Evolutionary conservation across 2,329 filamentous ascomycete species (phyloP), one percentile per base, ranked within the genome.

Genomic region (Endoconidiophora laricicola): DNA sequence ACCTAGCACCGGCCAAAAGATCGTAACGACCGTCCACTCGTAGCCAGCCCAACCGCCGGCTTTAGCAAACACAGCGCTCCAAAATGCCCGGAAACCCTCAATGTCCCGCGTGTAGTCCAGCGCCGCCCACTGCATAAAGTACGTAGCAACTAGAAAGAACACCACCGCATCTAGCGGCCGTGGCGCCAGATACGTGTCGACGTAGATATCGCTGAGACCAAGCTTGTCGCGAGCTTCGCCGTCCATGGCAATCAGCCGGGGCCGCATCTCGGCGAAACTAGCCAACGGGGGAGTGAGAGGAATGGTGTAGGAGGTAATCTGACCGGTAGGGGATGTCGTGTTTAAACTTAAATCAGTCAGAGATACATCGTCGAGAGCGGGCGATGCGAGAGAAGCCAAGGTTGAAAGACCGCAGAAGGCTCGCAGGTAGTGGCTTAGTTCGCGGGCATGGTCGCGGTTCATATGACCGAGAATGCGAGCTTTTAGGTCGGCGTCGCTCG

Each of bases 391-490:
- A 18, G 36, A 38, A 3, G 40, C 33, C 6, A 20, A 20, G 6
- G 16, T 23, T 6, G 43, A 38, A 33, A 48, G 26, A 5, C 33
- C 23, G 26, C 10, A n/a, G 43, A 44, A 50, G 38, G 44, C 47
- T 24, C 44, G 44, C 10, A 53, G 47, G 65, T 88, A 94, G 60
- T 82, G 73, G 52, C 74, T 68, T 46, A 94, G 77, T 52, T 86
- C 85, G 57, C 77, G 73, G 47, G 72, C 68, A 66, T 94, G 90
- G 63, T 90, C 83, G 41, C 69, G 69, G 67, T 95, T 94, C 85
- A 95, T 91, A 69, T 95, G 88, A 33, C 70, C 70, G 60, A 90
- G 75, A 62, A 69, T 68, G 57, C 65, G 63, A 38, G 57, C 56
- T 44, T 60, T 63, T 52, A 60, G 57, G 36, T 57, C 58, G 44